phyloP scores from a whole-genome alignment of 129 eudicot genomes.

The Deinandra increscens region DNA sequence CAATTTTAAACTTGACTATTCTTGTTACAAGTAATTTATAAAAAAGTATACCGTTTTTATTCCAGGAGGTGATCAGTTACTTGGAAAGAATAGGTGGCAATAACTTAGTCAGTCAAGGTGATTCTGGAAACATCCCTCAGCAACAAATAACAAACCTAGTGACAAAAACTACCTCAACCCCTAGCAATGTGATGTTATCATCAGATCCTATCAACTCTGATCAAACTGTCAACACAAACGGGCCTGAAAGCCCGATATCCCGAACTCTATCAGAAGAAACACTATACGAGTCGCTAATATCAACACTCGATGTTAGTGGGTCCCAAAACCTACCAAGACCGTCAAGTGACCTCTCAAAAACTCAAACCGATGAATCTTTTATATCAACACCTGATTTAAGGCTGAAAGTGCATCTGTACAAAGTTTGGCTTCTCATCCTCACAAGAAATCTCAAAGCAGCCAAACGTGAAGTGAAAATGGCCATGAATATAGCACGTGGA shows the following conservation, averaged over 20 bases:
- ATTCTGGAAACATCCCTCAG: conserved; percentile 55
- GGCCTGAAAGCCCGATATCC: conserved; percentile 62
- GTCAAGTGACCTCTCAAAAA: conserved; percentile 46
- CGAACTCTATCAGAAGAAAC: conserved; percentile 80
- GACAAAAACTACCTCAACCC: conserved; percentile 52
- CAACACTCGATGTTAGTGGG: conserved; percentile 64
- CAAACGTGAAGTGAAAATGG: conserved; percentile 86
- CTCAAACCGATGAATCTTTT: conserved; percentile 54
- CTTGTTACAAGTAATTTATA: background rate
- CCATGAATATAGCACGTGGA: conserved; percentile 77
- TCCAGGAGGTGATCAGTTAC: conserved; percentile 78
- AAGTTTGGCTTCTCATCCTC: conserved; percentile 65
- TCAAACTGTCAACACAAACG: conserved; percentile 40
- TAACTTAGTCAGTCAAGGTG: conserved; percentile 55
- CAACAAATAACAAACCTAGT: conserved; percentile 44
- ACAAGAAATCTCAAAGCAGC: conserved; percentile 83
- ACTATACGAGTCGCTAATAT: conserved; percentile 58
- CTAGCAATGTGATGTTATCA: conserved; percentile 39
- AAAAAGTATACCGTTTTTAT: background rate
- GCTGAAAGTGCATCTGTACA: conserved; percentile 77
- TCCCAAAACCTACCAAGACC: conserved; percentile 55
- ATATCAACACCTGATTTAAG: conserved; percentile 51
- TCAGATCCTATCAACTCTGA: conserved; percentile 45
- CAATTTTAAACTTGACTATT: background rate
- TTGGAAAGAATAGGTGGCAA: conserved; percentile 63